Percentiles rank a stretch among this genome's conserved stretches.
phyloP scores from a whole-genome alignment of 2,329 filamentous ascomycete genomes.

The Alternaria brassicicola region DNA sequence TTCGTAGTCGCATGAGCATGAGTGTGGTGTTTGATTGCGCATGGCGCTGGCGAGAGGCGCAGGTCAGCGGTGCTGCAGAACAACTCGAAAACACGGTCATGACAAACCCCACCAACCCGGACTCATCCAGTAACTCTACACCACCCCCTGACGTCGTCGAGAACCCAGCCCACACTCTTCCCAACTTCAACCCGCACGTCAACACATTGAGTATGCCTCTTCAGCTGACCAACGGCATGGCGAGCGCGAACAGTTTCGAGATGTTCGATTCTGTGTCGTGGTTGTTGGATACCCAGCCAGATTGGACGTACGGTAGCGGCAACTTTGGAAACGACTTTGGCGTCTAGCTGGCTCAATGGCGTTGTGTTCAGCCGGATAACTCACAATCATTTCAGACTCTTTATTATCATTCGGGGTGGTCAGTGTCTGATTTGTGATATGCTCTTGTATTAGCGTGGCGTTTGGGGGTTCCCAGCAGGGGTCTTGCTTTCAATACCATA shows the following conservation, averaged over 20 bases:
- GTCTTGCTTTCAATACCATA: background rate
- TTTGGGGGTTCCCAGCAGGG: background rate
- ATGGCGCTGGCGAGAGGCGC: conserved; percentile 81
- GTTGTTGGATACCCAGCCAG: conserved; percentile 78
- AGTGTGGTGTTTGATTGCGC: conserved; percentile 84
- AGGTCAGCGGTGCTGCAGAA: conserved; percentile 53
- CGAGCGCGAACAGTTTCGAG: conserved; percentile 57
- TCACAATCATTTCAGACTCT: background rate
- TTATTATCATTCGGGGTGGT: background rate
- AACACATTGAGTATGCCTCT: conserved; percentile 57
- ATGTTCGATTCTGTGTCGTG: conserved; percentile 93
- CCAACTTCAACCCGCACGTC: conserved; percentile 47
- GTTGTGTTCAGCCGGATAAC: background rate
- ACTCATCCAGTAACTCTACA: conserved; percentile 69
- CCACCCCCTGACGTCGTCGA: conserved; percentile 57
- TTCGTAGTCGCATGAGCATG: conserved; percentile 85
- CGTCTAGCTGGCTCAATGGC: conserved; percentile 18
- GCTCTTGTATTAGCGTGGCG: conserved; percentile 9
- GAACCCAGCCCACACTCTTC: conserved; percentile 41
- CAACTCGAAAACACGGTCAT: conserved; percentile 69
- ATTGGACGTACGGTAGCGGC: conserved; percentile 41
- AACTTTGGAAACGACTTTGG: conserved; percentile 43
- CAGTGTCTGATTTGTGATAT: background rate
- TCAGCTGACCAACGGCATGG: conserved; percentile 63
- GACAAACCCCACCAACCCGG: conserved; percentile 85